Evolutionary conservation across 2,329 filamentous ascomycete species (phyloP).

Genomic region (Allantophomopsis cytisporea): DNA sequence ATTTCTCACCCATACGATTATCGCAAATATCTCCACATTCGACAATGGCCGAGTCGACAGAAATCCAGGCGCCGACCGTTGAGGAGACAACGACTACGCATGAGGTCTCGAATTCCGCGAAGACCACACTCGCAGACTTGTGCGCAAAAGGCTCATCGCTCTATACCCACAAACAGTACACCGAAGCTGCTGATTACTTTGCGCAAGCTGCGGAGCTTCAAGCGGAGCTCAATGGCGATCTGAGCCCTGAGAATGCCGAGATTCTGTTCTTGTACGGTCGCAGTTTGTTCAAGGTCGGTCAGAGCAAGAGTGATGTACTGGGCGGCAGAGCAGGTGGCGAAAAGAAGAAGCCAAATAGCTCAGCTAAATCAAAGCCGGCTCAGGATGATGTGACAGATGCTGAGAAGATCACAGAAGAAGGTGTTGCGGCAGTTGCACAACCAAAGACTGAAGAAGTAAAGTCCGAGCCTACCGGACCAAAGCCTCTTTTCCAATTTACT

Average conservation of each 20-base stretch:
- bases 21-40: too few species aligned
- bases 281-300: constrained; percentile 84
- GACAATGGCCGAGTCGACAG: too few species aligned
- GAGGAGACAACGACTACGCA: not conserved
- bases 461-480: constrained; percentile 37
- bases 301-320: constrained; percentile 87
- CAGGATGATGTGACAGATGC: not conserved
- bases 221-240: constrained; percentile 82
- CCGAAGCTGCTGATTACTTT: constrained; percentile 75
- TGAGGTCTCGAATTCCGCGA: constrained; percentile 20
- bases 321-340: constrained; percentile 61
- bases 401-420: constrained; percentile 25
- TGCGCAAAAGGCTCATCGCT: constrained; percentile 70
- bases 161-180: constrained; percentile 82
- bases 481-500: constrained; percentile 79
- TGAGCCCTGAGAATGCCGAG: constrained; percentile 81
- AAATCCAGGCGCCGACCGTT: too few species aligned
- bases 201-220: constrained; percentile 83
- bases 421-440: constrained; percentile 22
- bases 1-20: too few species aligned
- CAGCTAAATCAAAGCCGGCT: constrained; percentile 23
- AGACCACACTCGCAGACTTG: constrained; percentile 62
- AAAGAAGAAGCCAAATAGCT: constrained; percentile 29
- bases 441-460: constrained; percentile 20
- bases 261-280: constrained; percentile 90